Percentiles rank a stretch among this genome's conserved stretches.
These are phyloP conservation scores for Candolleomyces aberdarensis DNA, from an alignment of 768 basidiomycete genomes.

Conservation along the genomic window DNA sequence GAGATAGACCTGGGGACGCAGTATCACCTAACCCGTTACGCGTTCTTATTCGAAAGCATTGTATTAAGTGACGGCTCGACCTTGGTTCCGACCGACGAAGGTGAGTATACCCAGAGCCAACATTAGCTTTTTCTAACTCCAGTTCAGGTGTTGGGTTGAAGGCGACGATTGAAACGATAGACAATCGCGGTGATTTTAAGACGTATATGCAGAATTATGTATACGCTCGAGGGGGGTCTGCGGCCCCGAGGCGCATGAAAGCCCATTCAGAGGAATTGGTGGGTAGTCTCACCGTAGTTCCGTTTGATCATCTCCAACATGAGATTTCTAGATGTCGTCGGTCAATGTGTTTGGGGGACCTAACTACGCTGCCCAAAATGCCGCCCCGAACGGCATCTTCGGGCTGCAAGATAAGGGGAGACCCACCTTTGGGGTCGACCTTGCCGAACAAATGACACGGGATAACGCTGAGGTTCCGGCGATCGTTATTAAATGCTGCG, in stretches of 20 bases:
- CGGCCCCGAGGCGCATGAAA: conserved; percentile 63
- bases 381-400: conserved; percentile 7
- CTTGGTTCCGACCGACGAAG: conserved; percentile 71
- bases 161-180: conserved; percentile 84
- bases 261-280: conserved; percentile 40
- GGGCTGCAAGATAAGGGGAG: conserved; percentile 56
- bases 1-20: conserved; percentile 98
- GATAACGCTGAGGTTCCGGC: conserved; percentile 88
- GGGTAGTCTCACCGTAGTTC: neutral
- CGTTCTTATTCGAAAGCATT: conserved; percentile 90
- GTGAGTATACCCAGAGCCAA: conserved; percentile 42
- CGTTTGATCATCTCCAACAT: conserved; percentile 8
- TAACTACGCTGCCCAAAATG: conserved; percentile 12
- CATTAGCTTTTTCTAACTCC: neutral
- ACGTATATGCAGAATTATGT: conserved; percentile 97
- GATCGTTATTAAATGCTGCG: conserved; percentile 84
- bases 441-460: conserved; percentile 90
- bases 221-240: conserved; percentile 69
- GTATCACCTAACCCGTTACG: conserved; percentile 93
- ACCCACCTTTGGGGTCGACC: conserved; percentile 91
- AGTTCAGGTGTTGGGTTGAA: conserved; percentile 69
- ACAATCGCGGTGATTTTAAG: conserved; percentile 94
- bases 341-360: conserved; percentile 23
- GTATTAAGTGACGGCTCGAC: conserved; percentile 86
- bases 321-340: conserved; percentile 53